A percentile compares a stretch with the other conserved stretches of the same genome.
These are phyloP conservation scores for Chimonanthus salicifolius DNA, from an alignment of 164 flowering plant species.

Conservation along the genomic window DNA sequence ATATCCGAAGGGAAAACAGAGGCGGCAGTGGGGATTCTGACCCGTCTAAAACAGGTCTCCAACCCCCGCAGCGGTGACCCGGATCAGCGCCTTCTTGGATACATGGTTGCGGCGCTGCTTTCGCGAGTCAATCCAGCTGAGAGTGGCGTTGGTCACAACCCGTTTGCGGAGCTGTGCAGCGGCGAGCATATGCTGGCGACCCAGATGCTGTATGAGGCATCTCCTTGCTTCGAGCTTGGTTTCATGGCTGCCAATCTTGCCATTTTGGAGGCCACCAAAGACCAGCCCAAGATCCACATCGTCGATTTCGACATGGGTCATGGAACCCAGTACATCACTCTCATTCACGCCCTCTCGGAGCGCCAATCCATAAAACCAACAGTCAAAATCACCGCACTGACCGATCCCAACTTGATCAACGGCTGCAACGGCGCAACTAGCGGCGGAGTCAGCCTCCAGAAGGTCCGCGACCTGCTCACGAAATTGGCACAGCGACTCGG, in stretches of 20 bases:
- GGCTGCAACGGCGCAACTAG: neutral
- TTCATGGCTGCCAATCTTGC: slow-evolving; percentile 73
- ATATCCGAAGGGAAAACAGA: slow-evolving; percentile 58
- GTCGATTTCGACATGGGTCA: slow-evolving; percentile 54
- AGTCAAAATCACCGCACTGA: slow-evolving; percentile 49
- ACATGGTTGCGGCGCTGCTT: slow-evolving; percentile 45
- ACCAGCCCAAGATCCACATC: slow-evolving; percentile 31
- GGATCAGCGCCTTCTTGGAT: slow-evolving; percentile 50
- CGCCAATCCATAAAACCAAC: slow-evolving; percentile 18
- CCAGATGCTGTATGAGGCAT: slow-evolving; percentile 51
- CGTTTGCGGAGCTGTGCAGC: slow-evolving; percentile 30
- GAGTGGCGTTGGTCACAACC: slow-evolving; percentile 14
- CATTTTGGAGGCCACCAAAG: slow-evolving; percentile 48
- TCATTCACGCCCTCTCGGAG: slow-evolving; percentile 52
- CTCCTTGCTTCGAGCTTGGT: slow-evolving; percentile 73
- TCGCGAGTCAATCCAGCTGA: slow-evolving; percentile 39
- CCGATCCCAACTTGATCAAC: slow-evolving; percentile 11
- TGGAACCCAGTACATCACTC: slow-evolving; percentile 55
- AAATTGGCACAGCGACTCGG: slow-evolving; percentile 44
- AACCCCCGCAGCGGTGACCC: slow-evolving; percentile 37
- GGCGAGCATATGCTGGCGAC: slow-evolving; percentile 40
- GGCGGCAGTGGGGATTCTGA: slow-evolving; percentile 41
- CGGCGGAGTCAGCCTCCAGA: slow-evolving; percentile 14
- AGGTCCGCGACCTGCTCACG: slow-evolving; percentile 39
- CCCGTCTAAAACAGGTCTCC: slow-evolving; percentile 34